phyloP scores from a whole-genome alignment of 176 grass and related monocot genomes.

The Pontederia crassipes region DNA sequence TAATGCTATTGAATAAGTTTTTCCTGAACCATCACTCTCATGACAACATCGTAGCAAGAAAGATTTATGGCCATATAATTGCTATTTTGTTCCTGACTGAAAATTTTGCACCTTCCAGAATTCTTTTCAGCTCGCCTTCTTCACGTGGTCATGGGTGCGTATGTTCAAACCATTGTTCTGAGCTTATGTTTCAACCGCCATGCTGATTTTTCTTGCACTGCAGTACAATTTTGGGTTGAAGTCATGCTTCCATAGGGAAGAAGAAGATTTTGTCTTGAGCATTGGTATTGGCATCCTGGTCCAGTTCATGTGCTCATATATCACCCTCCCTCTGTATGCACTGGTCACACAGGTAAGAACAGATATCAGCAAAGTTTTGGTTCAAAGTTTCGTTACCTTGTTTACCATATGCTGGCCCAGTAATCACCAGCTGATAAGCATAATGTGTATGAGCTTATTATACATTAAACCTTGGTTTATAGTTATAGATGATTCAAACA shows the following conservation, averaged over 20 bases:
- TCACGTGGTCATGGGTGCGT: slow-evolving; percentile 8
- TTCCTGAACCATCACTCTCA: too few relatives aligned
- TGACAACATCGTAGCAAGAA: too few relatives aligned
- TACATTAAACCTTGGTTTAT: too few relatives aligned
- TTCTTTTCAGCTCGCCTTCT: slow-evolving; percentile 17
- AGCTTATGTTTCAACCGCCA: background rate
- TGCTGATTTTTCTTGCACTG: background rate
- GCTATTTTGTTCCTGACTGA: background rate
- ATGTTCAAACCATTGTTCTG: background rate
- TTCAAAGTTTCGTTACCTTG: background rate
- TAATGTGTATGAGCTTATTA: too few relatives aligned
- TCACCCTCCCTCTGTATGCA: slow-evolving; percentile 9
- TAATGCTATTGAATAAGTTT: too few relatives aligned
- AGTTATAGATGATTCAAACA: too few relatives aligned
- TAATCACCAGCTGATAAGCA: too few relatives aligned
- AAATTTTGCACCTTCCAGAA: slow-evolving; percentile 8
- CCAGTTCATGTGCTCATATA: slow-evolving; percentile 11
- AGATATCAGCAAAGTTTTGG: background rate
- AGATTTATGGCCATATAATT: background rate
- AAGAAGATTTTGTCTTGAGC: slow-evolving; percentile 2
- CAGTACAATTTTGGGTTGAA: slow-evolving; percentile 10
- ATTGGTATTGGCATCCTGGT: background rate
- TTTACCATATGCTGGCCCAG: too few relatives aligned
- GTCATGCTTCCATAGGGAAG: background rate
- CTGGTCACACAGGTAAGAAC: slow-evolving; percentile 1